A percentile compares a stretch with the other conserved stretches of the same genome.
Conservation (phyloP, 306 rosid genomes). For the Cicer cuneatum region DNA sequence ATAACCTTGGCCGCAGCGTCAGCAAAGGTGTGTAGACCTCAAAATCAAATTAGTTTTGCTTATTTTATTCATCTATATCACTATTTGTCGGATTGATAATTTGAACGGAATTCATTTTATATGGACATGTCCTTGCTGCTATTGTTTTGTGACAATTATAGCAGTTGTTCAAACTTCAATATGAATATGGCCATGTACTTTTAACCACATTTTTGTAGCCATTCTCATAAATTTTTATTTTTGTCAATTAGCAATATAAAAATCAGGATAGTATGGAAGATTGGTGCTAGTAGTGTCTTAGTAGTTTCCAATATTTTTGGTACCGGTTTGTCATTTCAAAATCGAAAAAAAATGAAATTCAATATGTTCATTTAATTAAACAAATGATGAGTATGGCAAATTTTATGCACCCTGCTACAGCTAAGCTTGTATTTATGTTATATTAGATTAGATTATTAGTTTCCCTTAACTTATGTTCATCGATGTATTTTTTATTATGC, state of each 20-base stretch:
- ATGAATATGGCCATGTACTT: constrained; percentile 2
- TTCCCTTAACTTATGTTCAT: constrained; percentile 16
- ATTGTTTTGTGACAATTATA: constrained; percentile 2
- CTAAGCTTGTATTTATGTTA: not conserved
- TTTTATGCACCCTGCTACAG: constrained; percentile 34
- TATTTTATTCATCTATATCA: constrained; percentile 12
- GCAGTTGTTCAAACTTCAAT: constrained; percentile 22
- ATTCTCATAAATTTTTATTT: constrained; percentile 9
- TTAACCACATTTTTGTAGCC: not conserved
- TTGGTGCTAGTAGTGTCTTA: constrained; percentile 22
- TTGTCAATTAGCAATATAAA: not conserved
- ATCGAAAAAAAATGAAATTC: constrained; percentile 5
- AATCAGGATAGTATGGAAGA: constrained; percentile 2
- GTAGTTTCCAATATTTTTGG: constrained; percentile 8
- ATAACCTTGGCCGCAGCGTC: constrained; percentile 99
- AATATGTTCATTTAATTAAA: not conserved
- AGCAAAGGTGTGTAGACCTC: constrained; percentile 78
- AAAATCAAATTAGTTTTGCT: constrained; percentile 11
- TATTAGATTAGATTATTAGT: not conserved
- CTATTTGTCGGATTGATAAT: constrained; percentile 11
- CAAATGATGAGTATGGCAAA: not conserved
- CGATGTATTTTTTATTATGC: not conserved
- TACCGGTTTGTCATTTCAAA: constrained; percentile 6
- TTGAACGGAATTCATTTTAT: constrained; percentile 19
- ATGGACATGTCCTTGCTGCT: constrained; percentile 27